Conservation (phyloP, 352 stramenopile species). For the Globisporangium polare region DNA sequence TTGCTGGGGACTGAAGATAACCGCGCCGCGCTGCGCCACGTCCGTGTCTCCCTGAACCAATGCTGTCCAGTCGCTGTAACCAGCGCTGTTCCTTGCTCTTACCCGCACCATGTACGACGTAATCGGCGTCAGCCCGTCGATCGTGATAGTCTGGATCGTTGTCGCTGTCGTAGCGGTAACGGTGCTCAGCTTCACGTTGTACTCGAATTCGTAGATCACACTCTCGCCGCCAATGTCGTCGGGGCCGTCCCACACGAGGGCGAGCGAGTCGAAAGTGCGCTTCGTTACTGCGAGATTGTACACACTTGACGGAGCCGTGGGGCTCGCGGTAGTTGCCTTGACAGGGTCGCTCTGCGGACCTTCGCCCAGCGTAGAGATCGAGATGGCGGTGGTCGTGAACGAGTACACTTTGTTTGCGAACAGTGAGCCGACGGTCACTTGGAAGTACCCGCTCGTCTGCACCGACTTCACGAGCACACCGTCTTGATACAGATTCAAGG, state of each 20-base stretch:
- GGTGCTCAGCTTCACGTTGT: slow-evolving; percentile 8
- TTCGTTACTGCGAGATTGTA: slow-evolving; percentile 25
- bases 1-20: slow-evolving; percentile 21
- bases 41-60: slow-evolving; percentile 30
- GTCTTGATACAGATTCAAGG: slow-evolving; percentile 42
- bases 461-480: slow-evolving; percentile 21
- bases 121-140: slow-evolving; percentile 26
- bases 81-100: slow-evolving; percentile 34
- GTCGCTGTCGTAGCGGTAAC: background rate
- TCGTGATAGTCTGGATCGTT: slow-evolving; percentile 7
- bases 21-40: slow-evolving; percentile 33
- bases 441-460: slow-evolving; percentile 13
- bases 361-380: slow-evolving; percentile 23
- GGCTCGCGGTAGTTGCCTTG: slow-evolving; percentile 22
- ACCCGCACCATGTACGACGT: slow-evolving; percentile 36
- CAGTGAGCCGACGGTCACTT: slow-evolving; percentile 25
- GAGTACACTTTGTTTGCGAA: slow-evolving; percentile 26
- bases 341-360: slow-evolving; percentile 27
- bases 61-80: slow-evolving; percentile 30
- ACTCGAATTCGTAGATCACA: slow-evolving; percentile 33
- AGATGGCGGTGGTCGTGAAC: slow-evolving; percentile 30
- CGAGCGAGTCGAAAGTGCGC: slow-evolving; percentile 27
- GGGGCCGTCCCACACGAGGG: slow-evolving; percentile 32
- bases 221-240: slow-evolving; percentile 38
- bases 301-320: slow-evolving; percentile 33